These are phyloP conservation scores for Capsicum rhomboideum DNA, from an alignment of 257 asterid genomes.

Conservation along the genomic window DNA sequence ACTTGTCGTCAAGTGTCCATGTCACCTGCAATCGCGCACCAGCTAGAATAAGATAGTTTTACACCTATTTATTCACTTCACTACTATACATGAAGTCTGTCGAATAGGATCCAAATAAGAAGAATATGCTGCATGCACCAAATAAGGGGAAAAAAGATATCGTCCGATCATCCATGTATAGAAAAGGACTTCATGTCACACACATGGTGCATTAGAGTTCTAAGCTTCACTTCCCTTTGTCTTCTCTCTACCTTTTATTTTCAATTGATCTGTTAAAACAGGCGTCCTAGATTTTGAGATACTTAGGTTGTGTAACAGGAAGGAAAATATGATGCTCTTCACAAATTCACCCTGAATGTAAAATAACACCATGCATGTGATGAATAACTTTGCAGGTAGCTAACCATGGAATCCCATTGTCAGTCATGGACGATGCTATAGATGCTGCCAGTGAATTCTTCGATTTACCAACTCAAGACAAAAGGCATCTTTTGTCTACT, in stretches of 20 bases:
- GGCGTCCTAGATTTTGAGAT: not conserved
- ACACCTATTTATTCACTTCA: not conserved
- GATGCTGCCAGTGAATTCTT: slow-evolving; percentile 48
- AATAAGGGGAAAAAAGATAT: not conserved
- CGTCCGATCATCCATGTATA: not conserved
- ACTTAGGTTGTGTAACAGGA: not conserved
- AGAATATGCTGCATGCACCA: not conserved
- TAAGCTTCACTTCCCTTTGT: not conserved
- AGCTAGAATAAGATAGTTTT: not conserved
- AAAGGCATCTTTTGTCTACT: slow-evolving; percentile 31
- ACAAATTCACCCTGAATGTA: not conserved
- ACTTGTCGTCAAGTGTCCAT: not conserved
- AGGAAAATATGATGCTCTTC: not conserved
- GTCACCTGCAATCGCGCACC: not conserved
- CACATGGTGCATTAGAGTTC: not conserved
- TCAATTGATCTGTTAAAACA: not conserved
- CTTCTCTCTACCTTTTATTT: not conserved
- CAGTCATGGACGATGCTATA: slow-evolving; percentile 26
- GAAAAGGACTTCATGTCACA: not conserved
- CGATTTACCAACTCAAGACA: slow-evolving; percentile 39
- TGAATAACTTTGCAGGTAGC: slow-evolving; percentile 29
- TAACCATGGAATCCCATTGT: slow-evolving; percentile 49
- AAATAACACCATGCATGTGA: slow-evolving; percentile 5
- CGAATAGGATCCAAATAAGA: not conserved
- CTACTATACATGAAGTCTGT: not conserved